Conservation (phyloP, 1,284 basidiomycete genomes). For the Rhodofomes roseus region DNA sequence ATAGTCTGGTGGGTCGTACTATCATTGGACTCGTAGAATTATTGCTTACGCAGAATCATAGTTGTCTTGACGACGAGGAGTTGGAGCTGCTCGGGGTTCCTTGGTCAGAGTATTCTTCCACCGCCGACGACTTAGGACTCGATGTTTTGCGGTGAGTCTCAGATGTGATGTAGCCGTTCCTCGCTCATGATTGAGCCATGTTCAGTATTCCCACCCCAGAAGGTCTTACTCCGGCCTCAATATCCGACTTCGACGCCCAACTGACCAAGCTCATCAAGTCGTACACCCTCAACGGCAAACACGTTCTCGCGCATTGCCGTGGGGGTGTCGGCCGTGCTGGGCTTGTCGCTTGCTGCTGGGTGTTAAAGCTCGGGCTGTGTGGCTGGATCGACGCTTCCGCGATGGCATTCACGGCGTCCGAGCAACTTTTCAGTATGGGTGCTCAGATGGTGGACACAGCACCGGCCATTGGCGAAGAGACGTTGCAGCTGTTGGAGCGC, state of each 20-base stretch:
- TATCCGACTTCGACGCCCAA: slow-evolving; percentile 63
- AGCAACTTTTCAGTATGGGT: neutral
- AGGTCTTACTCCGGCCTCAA: slow-evolving; percentile 77
- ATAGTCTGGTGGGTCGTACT: slow-evolving; percentile 68
- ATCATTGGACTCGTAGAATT: neutral
- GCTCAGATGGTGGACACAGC: neutral
- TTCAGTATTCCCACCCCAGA: slow-evolving; percentile 85
- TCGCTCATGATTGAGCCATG: slow-evolving; percentile 2
- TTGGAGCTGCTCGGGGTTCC: slow-evolving; percentile 80
- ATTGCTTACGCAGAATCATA: slow-evolving; percentile 24
- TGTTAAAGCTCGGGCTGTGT: slow-evolving; percentile 87
- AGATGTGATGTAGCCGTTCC: neutral
- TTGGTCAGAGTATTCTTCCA: slow-evolving; percentile 72
- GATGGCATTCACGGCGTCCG: slow-evolving; percentile 5
- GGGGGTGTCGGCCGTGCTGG: slow-evolving; percentile 96
- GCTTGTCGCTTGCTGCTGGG: slow-evolving; percentile 90
- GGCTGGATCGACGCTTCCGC: slow-evolving; percentile 49
- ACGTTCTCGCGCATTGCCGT: slow-evolving; percentile 88
- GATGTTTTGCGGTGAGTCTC: slow-evolving; percentile 62
- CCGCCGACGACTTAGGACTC: slow-evolving; percentile 64
- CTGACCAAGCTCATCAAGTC: slow-evolving; percentile 67
- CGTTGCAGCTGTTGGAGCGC: slow-evolving; percentile 67
- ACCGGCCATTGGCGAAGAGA: slow-evolving; percentile 36
- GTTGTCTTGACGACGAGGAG: slow-evolving; percentile 87
- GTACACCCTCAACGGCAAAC: slow-evolving; percentile 75